Conservation (phyloP, 176 grass and related monocot species). For the Oryza brachyantha region DNA sequence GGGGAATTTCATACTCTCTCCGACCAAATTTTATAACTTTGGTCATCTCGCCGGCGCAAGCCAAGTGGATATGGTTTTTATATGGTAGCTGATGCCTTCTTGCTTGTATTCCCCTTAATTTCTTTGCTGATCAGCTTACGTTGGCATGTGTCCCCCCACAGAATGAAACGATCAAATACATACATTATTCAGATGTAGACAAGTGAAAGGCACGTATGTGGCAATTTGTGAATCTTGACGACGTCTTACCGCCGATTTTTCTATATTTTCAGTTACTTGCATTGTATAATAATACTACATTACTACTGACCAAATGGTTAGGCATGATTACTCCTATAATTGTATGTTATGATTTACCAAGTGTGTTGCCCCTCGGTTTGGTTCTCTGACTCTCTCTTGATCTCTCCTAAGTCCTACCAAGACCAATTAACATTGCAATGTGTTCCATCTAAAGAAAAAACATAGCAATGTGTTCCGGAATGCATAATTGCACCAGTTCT, state of each 20-base stretch:
- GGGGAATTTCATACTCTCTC: neutral
- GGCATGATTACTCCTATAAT: constrained; percentile 35
- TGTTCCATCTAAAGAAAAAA: neutral
- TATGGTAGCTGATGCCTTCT: constrained; percentile 7
- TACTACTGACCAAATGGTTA: neutral
- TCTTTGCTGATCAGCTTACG: neutral
- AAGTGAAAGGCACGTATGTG: constrained; percentile 46
- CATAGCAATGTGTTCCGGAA: constrained; percentile 12
- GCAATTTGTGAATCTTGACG: constrained; percentile 15
- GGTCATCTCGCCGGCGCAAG: constrained; percentile 2
- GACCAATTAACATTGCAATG: neutral
- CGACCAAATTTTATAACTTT: neutral
- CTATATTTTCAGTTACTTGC: neutral
- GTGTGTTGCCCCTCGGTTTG: neutral
- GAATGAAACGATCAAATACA: neutral
- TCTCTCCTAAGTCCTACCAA: neutral
- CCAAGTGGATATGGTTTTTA: constrained; percentile 32
- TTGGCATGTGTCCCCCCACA: constrained; percentile 21
- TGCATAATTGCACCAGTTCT: constrained; percentile 18
- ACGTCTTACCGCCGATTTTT: neutral
- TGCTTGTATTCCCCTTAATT: neutral
- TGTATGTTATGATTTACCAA: constrained; percentile 5
- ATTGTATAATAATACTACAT: neutral
- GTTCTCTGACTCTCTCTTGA: neutral
- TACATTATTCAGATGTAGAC: neutral